Conservation (phyloP, 2,329 filamentous ascomycete genomes). For the Cladorrhinum sp. region DNA sequence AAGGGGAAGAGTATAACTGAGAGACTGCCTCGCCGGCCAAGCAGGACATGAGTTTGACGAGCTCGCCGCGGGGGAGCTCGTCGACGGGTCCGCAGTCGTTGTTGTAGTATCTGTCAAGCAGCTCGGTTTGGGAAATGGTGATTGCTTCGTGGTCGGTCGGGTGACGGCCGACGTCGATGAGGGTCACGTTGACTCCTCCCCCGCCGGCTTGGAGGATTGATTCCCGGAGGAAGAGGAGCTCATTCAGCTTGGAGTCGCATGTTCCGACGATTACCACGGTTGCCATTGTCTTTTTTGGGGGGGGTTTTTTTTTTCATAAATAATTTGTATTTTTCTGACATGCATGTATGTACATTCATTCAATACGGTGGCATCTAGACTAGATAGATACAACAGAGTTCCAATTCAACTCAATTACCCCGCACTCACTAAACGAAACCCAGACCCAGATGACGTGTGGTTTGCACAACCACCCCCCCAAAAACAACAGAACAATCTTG, state of each 20-base stretch:
- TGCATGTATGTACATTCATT: too few species aligned
- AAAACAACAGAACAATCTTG: too few species aligned
- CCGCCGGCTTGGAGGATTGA: conserved; percentile 36
- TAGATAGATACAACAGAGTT: too few species aligned
- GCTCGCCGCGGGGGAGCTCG: conserved; percentile 48
- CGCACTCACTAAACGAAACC: too few species aligned
- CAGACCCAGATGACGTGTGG: too few species aligned
- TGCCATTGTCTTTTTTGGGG: conserved; percentile 23
- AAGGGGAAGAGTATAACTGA: conserved; percentile 39
- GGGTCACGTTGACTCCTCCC: conserved; percentile 19
- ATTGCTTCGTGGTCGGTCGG: conserved; percentile 44
- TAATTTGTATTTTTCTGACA: background rate
- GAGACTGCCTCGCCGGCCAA: conserved; percentile 44
- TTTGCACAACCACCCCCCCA: too few species aligned
- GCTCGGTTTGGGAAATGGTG: conserved; percentile 40
- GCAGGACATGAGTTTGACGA: conserved; percentile 53
- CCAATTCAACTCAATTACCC: too few species aligned
- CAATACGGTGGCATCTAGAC: too few species aligned
- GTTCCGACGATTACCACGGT: conserved; percentile 58
- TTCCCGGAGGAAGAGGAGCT: conserved; percentile 53
- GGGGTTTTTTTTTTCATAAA: background rate
- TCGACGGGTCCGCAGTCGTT: conserved; percentile 26
- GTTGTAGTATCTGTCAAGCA: conserved; percentile 37
- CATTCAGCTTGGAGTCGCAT: conserved; percentile 61
- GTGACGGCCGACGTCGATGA: conserved; percentile 48